A percentile compares a stretch with the other conserved stretches of the same genome.
Conservation (phyloP, 106 monocot genomes). For the Xerophyta viscosa region DNA sequence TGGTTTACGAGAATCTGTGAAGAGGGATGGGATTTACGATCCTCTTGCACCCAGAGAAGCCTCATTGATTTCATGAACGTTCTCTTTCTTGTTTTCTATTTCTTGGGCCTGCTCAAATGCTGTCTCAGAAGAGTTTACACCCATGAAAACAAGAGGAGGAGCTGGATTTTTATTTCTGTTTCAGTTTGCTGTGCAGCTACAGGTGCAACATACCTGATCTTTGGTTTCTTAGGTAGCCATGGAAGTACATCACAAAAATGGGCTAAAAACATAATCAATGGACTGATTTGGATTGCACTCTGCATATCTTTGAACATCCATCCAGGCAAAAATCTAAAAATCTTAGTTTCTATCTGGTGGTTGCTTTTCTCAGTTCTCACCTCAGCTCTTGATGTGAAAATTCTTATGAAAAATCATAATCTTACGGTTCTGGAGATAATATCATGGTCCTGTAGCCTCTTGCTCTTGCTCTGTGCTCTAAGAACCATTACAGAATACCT, state of each 20-base stretch:
- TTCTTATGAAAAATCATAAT: slow-evolving; percentile 6
- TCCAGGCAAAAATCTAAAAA: slow-evolving; percentile 9
- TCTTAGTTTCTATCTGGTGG: slow-evolving; percentile 31
- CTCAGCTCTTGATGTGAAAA: slow-evolving; percentile 27
- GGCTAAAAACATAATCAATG: slow-evolving; percentile 13
- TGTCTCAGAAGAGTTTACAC: slow-evolving; percentile 6
- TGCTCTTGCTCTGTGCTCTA: slow-evolving; percentile 38
- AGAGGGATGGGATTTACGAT: neutral
- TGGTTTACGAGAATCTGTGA: neutral
- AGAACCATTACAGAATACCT: neutral
- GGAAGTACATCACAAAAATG: neutral
- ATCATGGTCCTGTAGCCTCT: slow-evolving; percentile 28
- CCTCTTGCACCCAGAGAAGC: slow-evolving; percentile 7
- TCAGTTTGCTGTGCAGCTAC: slow-evolving; percentile 24
- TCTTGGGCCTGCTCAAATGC: slow-evolving; percentile 9
- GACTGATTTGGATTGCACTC: slow-evolving; percentile 31
- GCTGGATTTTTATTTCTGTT: slow-evolving; percentile 19
- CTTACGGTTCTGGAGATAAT: slow-evolving; percentile 27
- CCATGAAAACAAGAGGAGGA: slow-evolving; percentile 6
- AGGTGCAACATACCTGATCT: slow-evolving; percentile 13
- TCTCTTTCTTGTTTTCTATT: slow-evolving; percentile 1
- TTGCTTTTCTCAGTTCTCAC: slow-evolving; percentile 18
- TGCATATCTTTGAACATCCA: slow-evolving; percentile 28
- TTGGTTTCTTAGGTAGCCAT: slow-evolving; percentile 2
- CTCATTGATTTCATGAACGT: slow-evolving; percentile 5